Base-by-base conservation (phyloP, 306 rosid species). In the Cucurbita argyrosperma region DNA sequence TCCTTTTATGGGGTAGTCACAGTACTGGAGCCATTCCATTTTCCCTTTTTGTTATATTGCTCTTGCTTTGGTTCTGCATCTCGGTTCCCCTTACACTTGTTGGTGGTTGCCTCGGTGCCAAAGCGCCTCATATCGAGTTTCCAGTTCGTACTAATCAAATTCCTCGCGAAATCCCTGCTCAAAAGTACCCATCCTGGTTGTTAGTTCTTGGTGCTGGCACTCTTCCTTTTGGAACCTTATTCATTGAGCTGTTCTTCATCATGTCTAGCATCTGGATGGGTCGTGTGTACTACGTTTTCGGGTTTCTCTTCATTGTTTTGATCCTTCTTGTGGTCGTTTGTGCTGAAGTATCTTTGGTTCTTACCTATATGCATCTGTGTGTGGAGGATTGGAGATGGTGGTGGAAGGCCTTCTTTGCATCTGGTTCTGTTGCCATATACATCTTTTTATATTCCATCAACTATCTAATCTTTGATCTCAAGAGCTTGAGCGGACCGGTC, bases 311-410 rank as follows among this genome's bases (percentile, higher is more conserved):
- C 43, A 67, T 88, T 53, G 92, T 82, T 26, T 1, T 85, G 83
- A 80, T 82, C 46, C 90, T 88, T 37, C 90, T 88, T 7, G 90
- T 88, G 72, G 88, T 88, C 64, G 92, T 88, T 10, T 88, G 92
- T 58, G 90, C 92, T 3, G 90, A 88, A 78, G 92, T 88, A 6
- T 88, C 92, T 19, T 78, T 88, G 18, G 92, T 88, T 70, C 83
- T 88, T 23, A 88, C 92, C 42, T 88, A 88, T 83, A 88, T 88
- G 92, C 92, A 88, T 80, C 88, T 88, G 0, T 88, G 92, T 74
- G 92, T 88, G 77, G 92, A 88, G 85, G 92, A 88, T 70, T 88
- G 90, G 90, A 84, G 80, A 80, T 88, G 92, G 92, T 88, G 92
- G 92, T 88, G 92, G 92, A 88, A 88, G 78, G 84, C 92, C n/a